These are phyloP conservation scores for Boehmeria nivea DNA, from an alignment of 306 rosid species.

Conservation along the genomic window DNA sequence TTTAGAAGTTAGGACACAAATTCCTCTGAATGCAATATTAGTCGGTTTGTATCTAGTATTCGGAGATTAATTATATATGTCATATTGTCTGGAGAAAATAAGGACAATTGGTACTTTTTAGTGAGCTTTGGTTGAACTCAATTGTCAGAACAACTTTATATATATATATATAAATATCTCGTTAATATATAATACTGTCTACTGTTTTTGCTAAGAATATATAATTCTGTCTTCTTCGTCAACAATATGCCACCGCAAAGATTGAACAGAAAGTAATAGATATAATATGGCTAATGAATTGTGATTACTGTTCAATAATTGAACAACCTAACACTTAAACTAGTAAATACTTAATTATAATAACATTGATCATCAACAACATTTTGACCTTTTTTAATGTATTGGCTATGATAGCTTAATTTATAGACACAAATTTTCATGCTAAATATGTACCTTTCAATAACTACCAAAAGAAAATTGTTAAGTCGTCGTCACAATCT, in stretches of 20 bases:
- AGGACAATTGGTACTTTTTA: neutral
- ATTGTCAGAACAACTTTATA: neutral
- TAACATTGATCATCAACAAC: neutral
- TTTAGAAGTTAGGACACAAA: too few relatives aligned
- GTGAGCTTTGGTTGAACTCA: conserved; percentile 8
- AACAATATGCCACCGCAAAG: conserved; percentile 2
- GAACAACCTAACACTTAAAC: neutral
- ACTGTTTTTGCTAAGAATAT: too few relatives aligned
- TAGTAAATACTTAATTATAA: neutral
- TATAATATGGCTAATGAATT: neutral
- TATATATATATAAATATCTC: too few relatives aligned
- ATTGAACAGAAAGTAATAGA: neutral
- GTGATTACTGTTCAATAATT: neutral
- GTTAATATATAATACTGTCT: too few relatives aligned
- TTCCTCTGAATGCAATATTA: too few relatives aligned
- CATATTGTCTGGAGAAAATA: too few relatives aligned
- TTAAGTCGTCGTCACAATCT: too few relatives aligned
- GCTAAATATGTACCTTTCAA: neutral
- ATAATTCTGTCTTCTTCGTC: too few relatives aligned
- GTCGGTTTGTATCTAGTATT: too few relatives aligned
- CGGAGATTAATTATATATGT: too few relatives aligned
- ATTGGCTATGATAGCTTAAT: neutral
- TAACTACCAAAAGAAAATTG: neutral
- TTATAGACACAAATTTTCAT: neutral
- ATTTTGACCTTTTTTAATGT: neutral